These are phyloP conservation scores for Epichloe gansuensis DNA, from an alignment of 2,329 filamentous ascomycete species.

Conservation along the genomic window DNA sequence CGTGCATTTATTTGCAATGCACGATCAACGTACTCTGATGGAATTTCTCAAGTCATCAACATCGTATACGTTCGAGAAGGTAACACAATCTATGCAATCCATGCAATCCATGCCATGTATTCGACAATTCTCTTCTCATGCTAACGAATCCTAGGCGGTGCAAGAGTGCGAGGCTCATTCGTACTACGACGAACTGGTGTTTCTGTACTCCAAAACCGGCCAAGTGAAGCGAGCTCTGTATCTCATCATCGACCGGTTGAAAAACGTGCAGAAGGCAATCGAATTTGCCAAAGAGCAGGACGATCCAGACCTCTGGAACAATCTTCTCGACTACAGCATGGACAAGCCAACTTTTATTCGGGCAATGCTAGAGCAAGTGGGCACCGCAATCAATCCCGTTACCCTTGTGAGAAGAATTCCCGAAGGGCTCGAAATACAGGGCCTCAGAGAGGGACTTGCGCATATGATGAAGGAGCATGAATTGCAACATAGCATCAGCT, in stretches of 20 bases:
- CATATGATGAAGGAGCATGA: slow-evolving; percentile 94
- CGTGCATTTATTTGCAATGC: slow-evolving; percentile 74
- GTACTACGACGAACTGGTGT: slow-evolving; percentile 88
- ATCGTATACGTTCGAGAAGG: slow-evolving; percentile 76
- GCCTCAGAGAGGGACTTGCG: slow-evolving; percentile 73
- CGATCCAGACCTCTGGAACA: slow-evolving; percentile 87
- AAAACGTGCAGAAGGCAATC: slow-evolving; percentile 85
- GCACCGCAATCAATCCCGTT: slow-evolving; percentile 86
- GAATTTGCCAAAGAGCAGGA: slow-evolving; percentile 88
- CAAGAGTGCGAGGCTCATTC: slow-evolving; percentile 68
- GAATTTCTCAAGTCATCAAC: slow-evolving; percentile 76
- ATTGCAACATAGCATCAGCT: slow-evolving; percentile 84
- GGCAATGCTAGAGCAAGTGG: slow-evolving; percentile 82
- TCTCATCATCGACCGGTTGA: slow-evolving; percentile 86
- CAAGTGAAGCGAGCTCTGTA: slow-evolving; percentile 85
- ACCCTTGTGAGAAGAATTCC: slow-evolving; percentile 83
- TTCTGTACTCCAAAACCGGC: slow-evolving; percentile 88
- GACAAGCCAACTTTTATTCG: slow-evolving; percentile 93
- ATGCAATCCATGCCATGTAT: neutral
- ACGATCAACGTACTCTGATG: slow-evolving; percentile 71
- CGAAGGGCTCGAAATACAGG: slow-evolving; percentile 84
- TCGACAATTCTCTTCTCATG: neutral
- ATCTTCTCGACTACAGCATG: slow-evolving; percentile 91
- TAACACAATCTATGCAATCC: slow-evolving; percentile 13
- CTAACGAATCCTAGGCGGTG: slow-evolving; percentile 37